Conservation (phyloP, 208 protist species). For the Trypanosoma rangeli region DNA sequence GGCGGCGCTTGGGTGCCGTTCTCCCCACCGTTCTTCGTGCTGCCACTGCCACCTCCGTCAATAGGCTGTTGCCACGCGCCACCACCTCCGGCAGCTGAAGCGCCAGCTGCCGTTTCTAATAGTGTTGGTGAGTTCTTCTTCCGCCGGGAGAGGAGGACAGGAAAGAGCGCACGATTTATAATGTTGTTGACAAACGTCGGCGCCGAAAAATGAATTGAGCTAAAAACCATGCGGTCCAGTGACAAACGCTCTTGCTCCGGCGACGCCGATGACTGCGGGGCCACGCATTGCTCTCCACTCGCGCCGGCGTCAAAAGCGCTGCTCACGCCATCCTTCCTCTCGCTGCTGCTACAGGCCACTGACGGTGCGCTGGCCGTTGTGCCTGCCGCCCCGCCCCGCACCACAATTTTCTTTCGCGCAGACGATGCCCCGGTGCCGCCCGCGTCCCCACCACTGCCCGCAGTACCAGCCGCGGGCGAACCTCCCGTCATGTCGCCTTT, state of each 20-base stretch:
- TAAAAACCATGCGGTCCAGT: constrained; percentile 64
- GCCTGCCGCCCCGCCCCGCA: background rate
- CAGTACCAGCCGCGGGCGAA: background rate
- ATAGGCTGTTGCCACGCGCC: constrained; percentile 28
- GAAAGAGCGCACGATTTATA: constrained; percentile 54
- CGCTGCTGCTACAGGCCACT: background rate
- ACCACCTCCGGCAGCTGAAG: constrained; percentile 9
- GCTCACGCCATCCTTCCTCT: background rate
- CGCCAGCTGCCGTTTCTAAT: background rate
- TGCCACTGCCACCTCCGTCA: constrained; percentile 28
- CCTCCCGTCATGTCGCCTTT: background rate
- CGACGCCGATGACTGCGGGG: background rate
- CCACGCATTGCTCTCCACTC: background rate
- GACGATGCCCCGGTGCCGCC: background rate
- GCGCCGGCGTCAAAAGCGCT: background rate
- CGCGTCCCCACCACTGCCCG: background rate
- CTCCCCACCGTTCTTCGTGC: background rate
- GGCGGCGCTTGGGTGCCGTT: background rate
- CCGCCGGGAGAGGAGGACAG: constrained; percentile 26
- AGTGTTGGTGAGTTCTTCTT: background rate
- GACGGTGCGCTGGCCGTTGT: background rate
- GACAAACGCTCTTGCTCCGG: constrained; percentile 8
- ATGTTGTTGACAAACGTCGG: constrained; percentile 79
- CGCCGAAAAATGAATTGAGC: constrained; percentile 62
- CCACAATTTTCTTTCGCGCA: background rate